Conservation (phyloP, 805 yeast species). For the Ogataea pini region DNA sequence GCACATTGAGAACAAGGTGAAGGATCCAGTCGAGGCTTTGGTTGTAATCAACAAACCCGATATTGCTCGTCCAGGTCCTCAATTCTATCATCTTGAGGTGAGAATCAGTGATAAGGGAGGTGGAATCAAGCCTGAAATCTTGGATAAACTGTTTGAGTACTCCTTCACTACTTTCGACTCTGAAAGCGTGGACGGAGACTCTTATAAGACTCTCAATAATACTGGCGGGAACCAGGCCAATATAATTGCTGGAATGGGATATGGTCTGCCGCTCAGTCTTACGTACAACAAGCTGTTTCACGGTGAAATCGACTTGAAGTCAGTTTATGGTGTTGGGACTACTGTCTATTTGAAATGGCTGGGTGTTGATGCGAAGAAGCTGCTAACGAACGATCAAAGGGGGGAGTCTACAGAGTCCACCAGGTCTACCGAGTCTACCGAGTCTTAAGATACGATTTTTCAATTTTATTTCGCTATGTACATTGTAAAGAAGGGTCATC, state of each 20-base stretch:
- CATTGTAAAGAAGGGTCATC: no score
- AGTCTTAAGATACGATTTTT: no score
- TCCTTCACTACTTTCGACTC: conserved; percentile 78
- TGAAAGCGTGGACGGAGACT: conserved; percentile 45
- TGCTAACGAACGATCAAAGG: conserved; percentile 6
- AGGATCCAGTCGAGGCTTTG: conserved; percentile 49
- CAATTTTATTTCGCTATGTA: conserved; percentile 1
- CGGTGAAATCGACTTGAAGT: conserved; percentile 67
- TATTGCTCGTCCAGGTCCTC: conserved; percentile 27
- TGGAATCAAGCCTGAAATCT: conserved; percentile 72
- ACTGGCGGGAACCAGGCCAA: conserved; percentile 55
- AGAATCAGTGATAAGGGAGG: conserved; percentile 86
- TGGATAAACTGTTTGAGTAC: conserved; percentile 76
- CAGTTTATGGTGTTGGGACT: conserved; percentile 76
- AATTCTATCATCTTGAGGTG: conserved; percentile 51
- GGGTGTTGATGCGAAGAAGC: conserved; percentile 33
- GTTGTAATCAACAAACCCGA: conserved; percentile 39
- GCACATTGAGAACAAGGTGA: conserved; percentile 66
- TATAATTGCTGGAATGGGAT: conserved; percentile 92
- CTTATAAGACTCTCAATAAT: conserved; percentile 60
- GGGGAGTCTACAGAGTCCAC: no score
- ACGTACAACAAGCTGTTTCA: conserved; percentile 75
- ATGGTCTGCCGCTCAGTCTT: conserved; percentile 83
- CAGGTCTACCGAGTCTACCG: no score
- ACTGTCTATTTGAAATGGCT: conserved; percentile 63